A percentile compares a stretch with the other conserved stretches of the same genome.
Evolutionary conservation across 2,329 filamentous ascomycete genomes (phyloP).

Genomic region (Cadophora sp.): DNA sequence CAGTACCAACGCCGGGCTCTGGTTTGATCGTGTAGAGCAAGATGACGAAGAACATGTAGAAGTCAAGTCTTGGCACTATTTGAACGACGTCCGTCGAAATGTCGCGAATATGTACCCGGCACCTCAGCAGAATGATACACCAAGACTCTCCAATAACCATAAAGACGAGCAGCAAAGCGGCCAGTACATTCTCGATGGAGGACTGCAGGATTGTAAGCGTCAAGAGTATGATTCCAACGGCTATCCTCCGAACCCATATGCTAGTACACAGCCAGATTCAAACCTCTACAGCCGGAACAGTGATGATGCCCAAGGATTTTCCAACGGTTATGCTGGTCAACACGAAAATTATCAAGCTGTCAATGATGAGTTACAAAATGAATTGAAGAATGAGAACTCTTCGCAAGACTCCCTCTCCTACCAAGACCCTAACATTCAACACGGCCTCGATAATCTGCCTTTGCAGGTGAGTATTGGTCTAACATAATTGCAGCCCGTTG

Average conservation of each 20-base stretch:
- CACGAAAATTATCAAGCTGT: not conserved
- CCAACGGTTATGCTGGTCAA: not conserved
- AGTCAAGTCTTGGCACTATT: not conserved
- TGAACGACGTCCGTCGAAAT: not conserved
- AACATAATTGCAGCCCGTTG: not conserved
- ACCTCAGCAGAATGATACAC: not conserved
- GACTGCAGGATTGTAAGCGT: not conserved
- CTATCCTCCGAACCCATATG: not conserved
- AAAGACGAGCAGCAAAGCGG: not conserved
- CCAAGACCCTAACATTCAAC: not conserved
- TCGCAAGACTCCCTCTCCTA: not conserved
- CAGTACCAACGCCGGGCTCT: not conserved
- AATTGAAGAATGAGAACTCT: not conserved
- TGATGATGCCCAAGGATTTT: too few relatives aligned
- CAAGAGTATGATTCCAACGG: not conserved
- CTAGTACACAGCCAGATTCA: not conserved
- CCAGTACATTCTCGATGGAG: not conserved
- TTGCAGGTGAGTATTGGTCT: not conserved
- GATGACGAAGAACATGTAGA: not conserved
- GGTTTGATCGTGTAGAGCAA: slow-evolving; percentile 7
- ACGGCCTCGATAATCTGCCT: not conserved
- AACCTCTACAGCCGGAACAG: too few relatives aligned
- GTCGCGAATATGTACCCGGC: not conserved
- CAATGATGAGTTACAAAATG: not conserved
- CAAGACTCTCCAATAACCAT: not conserved